A percentile compares a stretch with the other conserved stretches of the same genome.
Evolutionary conservation across 306 rosid genomes (phyloP).

Genomic region (Prunus dulcis): DNA sequence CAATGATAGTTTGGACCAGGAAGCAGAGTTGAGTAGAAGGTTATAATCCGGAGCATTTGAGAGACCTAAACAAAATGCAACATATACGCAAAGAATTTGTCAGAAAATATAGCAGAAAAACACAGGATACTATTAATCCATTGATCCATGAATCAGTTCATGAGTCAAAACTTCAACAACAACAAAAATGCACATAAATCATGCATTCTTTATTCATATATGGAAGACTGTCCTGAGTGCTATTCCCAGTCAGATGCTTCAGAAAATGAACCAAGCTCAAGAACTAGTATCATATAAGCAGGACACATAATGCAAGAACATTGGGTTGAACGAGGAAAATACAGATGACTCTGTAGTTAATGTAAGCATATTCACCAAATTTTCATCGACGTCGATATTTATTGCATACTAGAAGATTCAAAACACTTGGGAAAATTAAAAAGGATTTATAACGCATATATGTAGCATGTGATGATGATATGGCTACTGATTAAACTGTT

Average conservation of each 20-base stretch:
- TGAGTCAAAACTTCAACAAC: background rate
- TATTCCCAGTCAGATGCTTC: background rate
- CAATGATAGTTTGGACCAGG: slow-evolving; percentile 93
- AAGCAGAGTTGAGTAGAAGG: slow-evolving; percentile 86
- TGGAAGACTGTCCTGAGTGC: background rate
- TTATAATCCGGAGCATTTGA: slow-evolving; percentile 72
- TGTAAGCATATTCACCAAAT: background rate
- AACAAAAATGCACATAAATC: background rate
- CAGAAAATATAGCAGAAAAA: slow-evolving; percentile 4
- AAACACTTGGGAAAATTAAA: background rate
- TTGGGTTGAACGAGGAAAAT: background rate
- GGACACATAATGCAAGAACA: background rate
- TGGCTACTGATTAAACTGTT: background rate
- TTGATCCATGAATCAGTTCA: background rate
- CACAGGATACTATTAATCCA: background rate
- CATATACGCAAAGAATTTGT: background rate
- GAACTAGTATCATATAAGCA: background rate
- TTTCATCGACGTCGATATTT: background rate
- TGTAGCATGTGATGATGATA: background rate
- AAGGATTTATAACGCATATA: background rate
- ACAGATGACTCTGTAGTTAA: background rate
- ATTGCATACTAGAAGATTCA: background rate
- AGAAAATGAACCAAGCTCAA: background rate
- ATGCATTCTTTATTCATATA: background rate
- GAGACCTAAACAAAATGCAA: slow-evolving; percentile 46